phyloP scores from a whole-genome alignment of 2,329 filamentous ascomycete species.

The Cryphonectria carpinicola region DNA sequence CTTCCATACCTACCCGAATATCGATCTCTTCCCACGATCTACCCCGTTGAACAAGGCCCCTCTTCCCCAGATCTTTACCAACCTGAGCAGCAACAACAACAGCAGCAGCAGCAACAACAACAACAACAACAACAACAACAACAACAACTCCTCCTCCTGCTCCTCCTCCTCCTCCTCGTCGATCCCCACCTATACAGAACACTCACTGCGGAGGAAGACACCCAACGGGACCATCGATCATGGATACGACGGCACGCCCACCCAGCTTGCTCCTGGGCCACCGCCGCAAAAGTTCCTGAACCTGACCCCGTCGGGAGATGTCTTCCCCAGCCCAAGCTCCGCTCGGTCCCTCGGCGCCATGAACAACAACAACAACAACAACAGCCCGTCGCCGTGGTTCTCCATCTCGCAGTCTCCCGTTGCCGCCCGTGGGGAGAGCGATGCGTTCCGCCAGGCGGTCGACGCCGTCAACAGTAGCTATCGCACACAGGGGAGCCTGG shows the following conservation, averaged over 20 bases:
- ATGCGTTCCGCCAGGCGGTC: slow-evolving; percentile 10
- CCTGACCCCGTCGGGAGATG: slow-evolving; percentile 58
- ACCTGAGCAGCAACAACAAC: slow-evolving; percentile 1
- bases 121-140: background rate
- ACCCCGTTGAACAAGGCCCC: slow-evolving; percentile 19
- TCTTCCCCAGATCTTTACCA: slow-evolving; percentile 24
- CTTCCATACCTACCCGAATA: slow-evolving; percentile 38
- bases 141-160: too few relatives aligned
- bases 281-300: slow-evolving; percentile 84
- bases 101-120: background rate
- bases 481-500: slow-evolving; percentile 19
- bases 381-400: slow-evolving; percentile 34
- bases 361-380: background rate
- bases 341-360: slow-evolving; percentile 28
- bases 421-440: slow-evolving; percentile 15
- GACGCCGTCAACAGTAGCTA: slow-evolving; percentile 14
- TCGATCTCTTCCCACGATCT: slow-evolving; percentile 28
- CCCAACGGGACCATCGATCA: slow-evolving; percentile 91
- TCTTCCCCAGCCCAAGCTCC: slow-evolving; percentile 38
- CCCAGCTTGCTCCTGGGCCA: slow-evolving; percentile 72
- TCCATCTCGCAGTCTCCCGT: slow-evolving; percentile 21
- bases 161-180: slow-evolving; percentile 11
- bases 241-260: slow-evolving; percentile 84
- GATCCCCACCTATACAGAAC: slow-evolving; percentile 56
- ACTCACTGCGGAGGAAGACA: slow-evolving; percentile 87